Conservation (phyloP, 352 stramenopile genomes). For the Pythium rhizo-oryzae region DNA sequence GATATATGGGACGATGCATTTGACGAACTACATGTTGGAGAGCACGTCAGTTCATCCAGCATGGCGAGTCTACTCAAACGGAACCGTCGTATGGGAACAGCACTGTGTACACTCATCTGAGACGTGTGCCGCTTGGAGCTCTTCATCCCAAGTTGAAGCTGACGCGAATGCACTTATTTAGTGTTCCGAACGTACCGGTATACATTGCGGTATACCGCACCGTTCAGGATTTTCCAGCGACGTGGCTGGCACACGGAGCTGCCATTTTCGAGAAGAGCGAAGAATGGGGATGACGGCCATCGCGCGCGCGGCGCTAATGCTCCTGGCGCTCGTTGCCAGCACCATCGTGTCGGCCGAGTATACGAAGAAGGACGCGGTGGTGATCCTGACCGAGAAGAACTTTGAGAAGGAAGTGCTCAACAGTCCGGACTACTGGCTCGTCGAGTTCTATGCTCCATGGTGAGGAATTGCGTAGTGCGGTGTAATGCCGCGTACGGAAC, state of each 20-base stretch:
- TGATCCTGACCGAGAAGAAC: conserved; percentile 81
- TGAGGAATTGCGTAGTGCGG: too few species aligned
- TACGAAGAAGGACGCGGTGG: conserved; percentile 53
- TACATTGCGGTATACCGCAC: conserved; percentile 1
- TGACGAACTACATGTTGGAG: too few species aligned
- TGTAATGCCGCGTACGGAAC: too few species aligned
- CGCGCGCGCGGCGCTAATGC: not conserved
- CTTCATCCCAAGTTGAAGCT: not conserved
- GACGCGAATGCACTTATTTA: too few species aligned
- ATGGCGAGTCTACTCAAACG: not conserved
- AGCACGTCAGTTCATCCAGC: too few species aligned
- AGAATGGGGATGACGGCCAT: not conserved
- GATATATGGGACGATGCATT: too few species aligned
- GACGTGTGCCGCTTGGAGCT: not conserved
- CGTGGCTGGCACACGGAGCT: conserved; percentile 21
- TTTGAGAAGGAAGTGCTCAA: conserved; percentile 84
- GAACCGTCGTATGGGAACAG: not conserved
- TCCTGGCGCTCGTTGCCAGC: conserved; percentile 9
- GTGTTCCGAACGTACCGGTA: too few species aligned
- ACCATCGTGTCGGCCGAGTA: conserved; percentile 40
- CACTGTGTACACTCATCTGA: not conserved
- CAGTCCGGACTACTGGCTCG: conserved; percentile 87
- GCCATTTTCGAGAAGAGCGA: not conserved
- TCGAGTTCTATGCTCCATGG: conserved; percentile 95
- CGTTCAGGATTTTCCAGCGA: not conserved